Evolutionary conservation across 495 filamentous ascomycete species (phyloP), one percentile per base, ranked within the genome.

Genomic region (Aspergillus olivimuriae): DNA sequence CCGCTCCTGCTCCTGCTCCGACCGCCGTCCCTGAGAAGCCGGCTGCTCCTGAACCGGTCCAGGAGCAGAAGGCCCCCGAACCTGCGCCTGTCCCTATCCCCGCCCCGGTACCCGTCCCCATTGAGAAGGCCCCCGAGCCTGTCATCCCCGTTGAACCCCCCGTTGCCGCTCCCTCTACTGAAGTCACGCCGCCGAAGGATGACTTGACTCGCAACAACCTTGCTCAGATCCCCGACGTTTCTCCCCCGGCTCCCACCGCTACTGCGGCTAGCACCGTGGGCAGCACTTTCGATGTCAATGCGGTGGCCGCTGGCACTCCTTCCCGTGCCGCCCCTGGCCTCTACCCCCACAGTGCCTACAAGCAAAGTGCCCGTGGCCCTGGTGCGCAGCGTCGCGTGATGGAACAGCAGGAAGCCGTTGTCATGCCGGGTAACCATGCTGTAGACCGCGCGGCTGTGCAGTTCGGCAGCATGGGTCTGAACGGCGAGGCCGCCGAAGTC

Each of bases 391-490:
- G 90, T 20, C 82, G 87, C 48, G 76, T 95, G 32, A 74, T 94
- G 53, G 89, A 96, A 49, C 92, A 99, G 56, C 89, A 91, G 57
- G 94, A 99, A 62, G 87, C 90, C 14, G 92, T 99, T 26, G 86
- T 95, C 39, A 97, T 99, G 92, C 92, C 92, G 22, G 89, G 88
- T n/a, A 95, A 96, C 64, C 89, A 94, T 53, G 89, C 89, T 30
- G 87, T 98, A 7, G 89, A 95, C 59, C 82, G 88, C 40, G 78
- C 90, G 37, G 84, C 89, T n/a, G 88, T 99, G 32, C 94, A 97
- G 59, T 99, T 99, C 63, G 92, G 92, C 39, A 94, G 87, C 58
- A 87, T 99, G 76, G 91, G 85, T 44, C 61, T 97, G 54, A 91
- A 89, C 60, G 92, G 84, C 43, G 74, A 79, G 43, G 60, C 74